These are phyloP conservation scores for Kwoniella botswanensis DNA, from an alignment of 768 basidiomycete genomes.

Conservation along the genomic window DNA sequence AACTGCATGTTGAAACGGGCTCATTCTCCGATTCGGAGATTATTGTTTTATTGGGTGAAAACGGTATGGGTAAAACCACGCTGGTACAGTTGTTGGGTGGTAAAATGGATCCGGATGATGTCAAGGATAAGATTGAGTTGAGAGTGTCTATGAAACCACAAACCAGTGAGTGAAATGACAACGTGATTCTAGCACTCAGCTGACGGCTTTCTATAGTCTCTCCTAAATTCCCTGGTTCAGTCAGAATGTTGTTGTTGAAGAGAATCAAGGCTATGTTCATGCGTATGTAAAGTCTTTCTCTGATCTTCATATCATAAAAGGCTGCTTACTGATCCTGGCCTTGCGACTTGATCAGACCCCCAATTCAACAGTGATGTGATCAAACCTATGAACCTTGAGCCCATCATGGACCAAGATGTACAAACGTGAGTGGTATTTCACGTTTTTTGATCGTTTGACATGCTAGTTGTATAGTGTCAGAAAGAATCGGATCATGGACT, in stretches of 20 bases:
- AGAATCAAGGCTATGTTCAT: slow-evolving; percentile 94
- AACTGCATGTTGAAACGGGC: slow-evolving; percentile 87
- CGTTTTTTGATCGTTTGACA: background rate
- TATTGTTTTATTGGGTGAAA: slow-evolving; percentile 98
- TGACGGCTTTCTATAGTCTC: slow-evolving; percentile 62
- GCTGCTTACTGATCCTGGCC: slow-evolving; percentile 1
- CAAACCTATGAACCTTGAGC: slow-evolving; percentile 95
- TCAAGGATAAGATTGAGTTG: slow-evolving; percentile 78
- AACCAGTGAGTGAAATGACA: slow-evolving; percentile 63
- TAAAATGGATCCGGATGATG: slow-evolving; percentile 77
- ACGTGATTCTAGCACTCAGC: background rate
- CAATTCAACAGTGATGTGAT: slow-evolving; percentile 98
- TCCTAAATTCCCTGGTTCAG: slow-evolving; percentile 96
- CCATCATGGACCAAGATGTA: slow-evolving; percentile 96
- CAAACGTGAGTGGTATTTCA: slow-evolving; percentile 65
- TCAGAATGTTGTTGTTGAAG: slow-evolving; percentile 90
- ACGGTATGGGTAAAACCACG: slow-evolving; percentile 98
- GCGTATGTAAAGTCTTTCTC: slow-evolving; percentile 60
- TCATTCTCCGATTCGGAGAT: slow-evolving; percentile 99
- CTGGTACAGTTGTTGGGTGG: slow-evolving; percentile 95
- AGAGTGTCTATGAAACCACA: slow-evolving; percentile 96
- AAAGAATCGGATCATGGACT: background rate
- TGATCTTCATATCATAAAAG: background rate
- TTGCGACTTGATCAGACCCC: slow-evolving; percentile 63
- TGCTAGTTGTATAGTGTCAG: background rate